Evolutionary conservation across 306 rosid species (phyloP).

Genomic region (Trifolium dubium): DNA sequence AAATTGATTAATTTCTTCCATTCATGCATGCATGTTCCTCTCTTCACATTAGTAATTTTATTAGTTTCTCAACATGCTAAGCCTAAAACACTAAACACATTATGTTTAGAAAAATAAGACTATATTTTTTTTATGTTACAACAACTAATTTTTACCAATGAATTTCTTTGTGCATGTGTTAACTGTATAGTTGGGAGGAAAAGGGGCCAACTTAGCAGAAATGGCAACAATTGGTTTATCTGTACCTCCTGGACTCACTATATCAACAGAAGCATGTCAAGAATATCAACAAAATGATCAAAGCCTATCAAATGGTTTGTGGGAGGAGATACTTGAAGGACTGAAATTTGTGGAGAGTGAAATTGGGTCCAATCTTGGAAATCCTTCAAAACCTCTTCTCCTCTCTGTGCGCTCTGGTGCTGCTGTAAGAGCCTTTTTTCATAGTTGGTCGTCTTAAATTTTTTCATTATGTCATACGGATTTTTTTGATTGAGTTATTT

Average conservation of each 20-base stretch:
- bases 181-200: conserved; percentile 79
- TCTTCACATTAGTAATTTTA: not conserved
- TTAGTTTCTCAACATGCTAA: not conserved
- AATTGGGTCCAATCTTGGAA: conserved; percentile 78
- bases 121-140: not conserved
- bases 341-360: conserved; percentile 65
- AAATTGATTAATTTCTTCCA: not conserved
- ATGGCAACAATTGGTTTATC: conserved; percentile 94
- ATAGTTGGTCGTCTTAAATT: not conserved
- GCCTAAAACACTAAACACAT: not conserved
- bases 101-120: not conserved
- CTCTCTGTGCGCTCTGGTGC: conserved; percentile 98
- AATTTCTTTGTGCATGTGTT: conserved; percentile 7
- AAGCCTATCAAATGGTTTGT: conserved; percentile 63
- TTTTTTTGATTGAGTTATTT: not conserved
- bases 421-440: conserved; percentile 58
- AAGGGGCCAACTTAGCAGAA: conserved; percentile 97
- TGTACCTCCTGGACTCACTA: conserved; percentile 91
- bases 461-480: not conserved
- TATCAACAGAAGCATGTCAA: conserved; percentile 97
- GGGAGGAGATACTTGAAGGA: conserved; percentile 89
- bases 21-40: not conserved
- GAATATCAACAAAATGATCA: conserved; percentile 81
- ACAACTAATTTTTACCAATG: not conserved
- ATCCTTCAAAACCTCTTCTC: conserved; percentile 87